phyloP scores from a whole-genome alignment of 139 green algal species.

The Chlorella sp. region DNA sequence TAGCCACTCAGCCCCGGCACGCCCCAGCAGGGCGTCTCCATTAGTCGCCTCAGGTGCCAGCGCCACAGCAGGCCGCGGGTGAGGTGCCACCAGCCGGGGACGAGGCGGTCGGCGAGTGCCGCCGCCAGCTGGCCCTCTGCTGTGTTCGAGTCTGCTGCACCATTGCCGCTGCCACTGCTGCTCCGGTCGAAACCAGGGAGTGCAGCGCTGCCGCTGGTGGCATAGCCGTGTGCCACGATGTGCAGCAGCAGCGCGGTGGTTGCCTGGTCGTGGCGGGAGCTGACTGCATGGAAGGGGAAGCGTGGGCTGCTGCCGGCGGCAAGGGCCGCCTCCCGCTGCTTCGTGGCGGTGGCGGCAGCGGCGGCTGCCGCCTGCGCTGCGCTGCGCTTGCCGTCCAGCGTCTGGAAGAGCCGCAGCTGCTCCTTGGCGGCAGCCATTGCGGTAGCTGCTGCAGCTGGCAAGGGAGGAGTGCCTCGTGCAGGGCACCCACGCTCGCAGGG shows the following conservation, averaged over 20 bases:
- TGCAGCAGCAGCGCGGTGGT: conserved; percentile 23
- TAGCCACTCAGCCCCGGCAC: conserved; percentile 32
- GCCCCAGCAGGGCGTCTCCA: conserved; percentile 31
- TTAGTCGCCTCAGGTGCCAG: conserved; percentile 25
- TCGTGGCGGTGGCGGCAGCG: not conserved
- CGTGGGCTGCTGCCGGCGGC: conserved; percentile 2
- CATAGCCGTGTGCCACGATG: not conserved
- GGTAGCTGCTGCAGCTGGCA: not conserved
- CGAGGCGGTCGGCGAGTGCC: not conserved
- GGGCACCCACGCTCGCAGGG: not conserved
- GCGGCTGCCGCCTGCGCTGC: not conserved
- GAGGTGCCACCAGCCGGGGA: conserved; percentile 12
- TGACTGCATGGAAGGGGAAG: not conserved
- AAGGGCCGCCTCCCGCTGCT: too few relatives aligned
- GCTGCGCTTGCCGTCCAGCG: not conserved
- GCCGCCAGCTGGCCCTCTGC: not conserved
- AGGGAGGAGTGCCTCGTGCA: not conserved
- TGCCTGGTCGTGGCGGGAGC: not conserved
- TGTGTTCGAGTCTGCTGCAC: too few relatives aligned
- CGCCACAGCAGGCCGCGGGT: conserved; percentile 10
- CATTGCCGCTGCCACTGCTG: not conserved
- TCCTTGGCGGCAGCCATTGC: not conserved
- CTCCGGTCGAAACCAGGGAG: conserved; percentile 16
- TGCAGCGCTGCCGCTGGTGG: not conserved
- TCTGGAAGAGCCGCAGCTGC: conserved; percentile 17